These are phyloP conservation scores for Beta vulgaris DNA, from an alignment of 148 eudicot species.

Conservation along the genomic window DNA sequence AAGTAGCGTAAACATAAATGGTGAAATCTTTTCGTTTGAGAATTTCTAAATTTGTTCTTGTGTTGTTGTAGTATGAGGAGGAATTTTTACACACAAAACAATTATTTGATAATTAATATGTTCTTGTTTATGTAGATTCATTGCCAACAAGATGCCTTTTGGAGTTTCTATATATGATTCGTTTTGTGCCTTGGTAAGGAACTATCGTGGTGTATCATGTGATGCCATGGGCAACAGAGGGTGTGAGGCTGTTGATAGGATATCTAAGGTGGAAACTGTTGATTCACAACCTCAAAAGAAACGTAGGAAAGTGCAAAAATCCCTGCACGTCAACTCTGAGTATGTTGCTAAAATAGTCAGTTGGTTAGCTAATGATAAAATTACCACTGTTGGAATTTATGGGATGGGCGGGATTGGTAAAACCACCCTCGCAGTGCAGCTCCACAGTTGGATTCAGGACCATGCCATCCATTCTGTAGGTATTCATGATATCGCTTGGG, in stretches of 20 bases:
- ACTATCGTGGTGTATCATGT: neutral
- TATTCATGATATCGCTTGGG: slow-evolving; percentile 13
- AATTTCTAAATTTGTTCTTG: no score
- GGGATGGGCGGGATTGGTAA: slow-evolving; percentile 24
- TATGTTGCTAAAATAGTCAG: neutral
- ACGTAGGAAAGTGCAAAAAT: neutral
- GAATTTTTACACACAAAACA: no score
- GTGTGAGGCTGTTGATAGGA: neutral
- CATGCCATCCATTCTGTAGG: neutral
- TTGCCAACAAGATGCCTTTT: no score
- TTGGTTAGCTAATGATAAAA: slow-evolving; percentile 6
- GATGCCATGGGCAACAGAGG: neutral
- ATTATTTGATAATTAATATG: no score
- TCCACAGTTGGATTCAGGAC: neutral
- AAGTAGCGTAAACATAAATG: no score
- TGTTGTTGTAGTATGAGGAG: no score
- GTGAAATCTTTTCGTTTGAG: no score
- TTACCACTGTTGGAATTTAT: slow-evolving; percentile 7
- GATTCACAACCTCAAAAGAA: neutral
- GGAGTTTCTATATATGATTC: neutral
- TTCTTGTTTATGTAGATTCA: no score
- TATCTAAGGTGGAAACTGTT: neutral
- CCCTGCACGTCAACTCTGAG: no score
- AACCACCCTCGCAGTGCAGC: slow-evolving; percentile 14
- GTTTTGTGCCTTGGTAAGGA: neutral